phyloP scores from a whole-genome alignment of 257 asterid species.

The Plantago elongata region DNA sequence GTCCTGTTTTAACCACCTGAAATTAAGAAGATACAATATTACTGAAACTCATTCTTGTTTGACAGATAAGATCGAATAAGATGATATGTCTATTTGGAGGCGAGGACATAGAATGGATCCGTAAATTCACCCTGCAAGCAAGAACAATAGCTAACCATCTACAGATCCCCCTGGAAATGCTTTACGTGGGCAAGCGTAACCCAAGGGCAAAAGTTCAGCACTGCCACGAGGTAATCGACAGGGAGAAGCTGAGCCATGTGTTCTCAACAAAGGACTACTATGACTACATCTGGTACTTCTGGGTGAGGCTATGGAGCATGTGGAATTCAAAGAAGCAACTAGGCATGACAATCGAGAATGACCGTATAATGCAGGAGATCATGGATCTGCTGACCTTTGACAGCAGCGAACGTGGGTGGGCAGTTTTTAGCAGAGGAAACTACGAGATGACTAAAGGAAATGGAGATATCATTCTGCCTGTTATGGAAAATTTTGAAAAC shows the following conservation, averaged over 20 bases:
- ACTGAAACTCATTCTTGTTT: background rate
- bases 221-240: constrained; percentile 51
- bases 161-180: constrained; percentile 56
- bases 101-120: constrained; percentile 80
- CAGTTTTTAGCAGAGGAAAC: constrained; percentile 57
- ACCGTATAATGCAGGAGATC: constrained; percentile 61
- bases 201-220: constrained; percentile 56
- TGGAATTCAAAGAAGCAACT: constrained; percentile 81
- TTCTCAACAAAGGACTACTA: constrained; percentile 41
- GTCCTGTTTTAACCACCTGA: background rate
- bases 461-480: constrained; percentile 39
- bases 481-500: constrained; percentile 25
- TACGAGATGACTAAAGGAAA: constrained; percentile 48
- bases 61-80: constrained; percentile 42
- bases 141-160: constrained; percentile 37
- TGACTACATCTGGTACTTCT: constrained; percentile 72
- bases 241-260: constrained; percentile 55
- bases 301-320: constrained; percentile 91
- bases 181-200: constrained; percentile 76
- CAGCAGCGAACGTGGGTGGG: constrained; percentile 83
- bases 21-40: background rate
- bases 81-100: constrained; percentile 86
- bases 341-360: constrained; percentile 47
- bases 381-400: constrained; percentile 56
- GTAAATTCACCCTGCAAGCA: constrained; percentile 47